Conservation (phyloP, 1,284 basidiomycete genomes). For the Microbotryum violaceum region DNA sequence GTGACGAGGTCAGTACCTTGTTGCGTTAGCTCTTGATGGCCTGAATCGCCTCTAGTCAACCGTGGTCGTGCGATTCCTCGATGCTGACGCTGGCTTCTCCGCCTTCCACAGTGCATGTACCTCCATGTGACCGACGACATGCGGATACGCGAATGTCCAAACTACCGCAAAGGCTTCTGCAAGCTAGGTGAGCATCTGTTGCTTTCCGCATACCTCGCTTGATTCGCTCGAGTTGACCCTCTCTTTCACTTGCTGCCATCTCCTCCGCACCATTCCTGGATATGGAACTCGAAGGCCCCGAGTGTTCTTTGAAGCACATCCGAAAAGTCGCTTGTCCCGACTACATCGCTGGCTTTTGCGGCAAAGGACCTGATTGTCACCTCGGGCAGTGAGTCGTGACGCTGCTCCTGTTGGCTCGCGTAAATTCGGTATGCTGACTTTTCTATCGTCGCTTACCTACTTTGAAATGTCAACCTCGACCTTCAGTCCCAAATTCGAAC, state of each 20-base stretch:
- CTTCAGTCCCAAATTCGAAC: constrained; percentile 29
- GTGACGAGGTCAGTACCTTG: constrained; percentile 57
- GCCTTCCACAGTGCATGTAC: constrained; percentile 63
- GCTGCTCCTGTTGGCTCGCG: neutral
- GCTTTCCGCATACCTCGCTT: neutral
- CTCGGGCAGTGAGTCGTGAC: constrained; percentile 70
- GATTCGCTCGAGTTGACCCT: neutral
- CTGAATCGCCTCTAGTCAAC: neutral
- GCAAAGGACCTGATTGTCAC: constrained; percentile 81
- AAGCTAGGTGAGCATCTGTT: constrained; percentile 57
- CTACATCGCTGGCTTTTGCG: constrained; percentile 92
- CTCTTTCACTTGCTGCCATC: neutral
- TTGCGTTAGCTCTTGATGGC: neutral
- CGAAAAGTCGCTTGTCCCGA: constrained; percentile 81
- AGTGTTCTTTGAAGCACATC: constrained; percentile 87
- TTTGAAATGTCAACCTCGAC: no score
- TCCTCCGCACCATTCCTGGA: neutral
- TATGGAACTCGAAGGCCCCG: constrained; percentile 54
- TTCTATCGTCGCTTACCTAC: neutral
- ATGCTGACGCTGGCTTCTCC: neutral
- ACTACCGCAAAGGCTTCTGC: constrained; percentile 94
- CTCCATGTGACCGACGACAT: constrained; percentile 91
- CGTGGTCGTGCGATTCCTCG: neutral
- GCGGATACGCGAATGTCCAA: constrained; percentile 73
- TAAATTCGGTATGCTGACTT: neutral